These are phyloP conservation scores for Penicillium occitanis DNA, from an alignment of 2,329 filamentous ascomycete genomes.

Conservation along the genomic window DNA sequence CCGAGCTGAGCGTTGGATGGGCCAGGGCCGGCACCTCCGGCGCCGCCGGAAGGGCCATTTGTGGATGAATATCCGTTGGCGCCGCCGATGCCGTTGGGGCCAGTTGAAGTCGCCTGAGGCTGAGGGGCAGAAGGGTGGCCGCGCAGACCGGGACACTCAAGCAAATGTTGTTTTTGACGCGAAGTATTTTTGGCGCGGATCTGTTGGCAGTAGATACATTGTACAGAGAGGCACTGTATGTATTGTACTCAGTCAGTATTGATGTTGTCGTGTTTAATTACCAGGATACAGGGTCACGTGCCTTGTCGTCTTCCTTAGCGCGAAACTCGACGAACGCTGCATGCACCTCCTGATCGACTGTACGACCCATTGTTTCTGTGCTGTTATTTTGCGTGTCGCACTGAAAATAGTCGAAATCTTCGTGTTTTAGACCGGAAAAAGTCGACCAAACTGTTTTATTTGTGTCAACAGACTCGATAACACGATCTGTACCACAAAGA, in stretches of 20 bases:
- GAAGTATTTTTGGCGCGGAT: constrained; percentile 55
- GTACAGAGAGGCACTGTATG: constrained; percentile 51
- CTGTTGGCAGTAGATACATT: constrained; percentile 56
- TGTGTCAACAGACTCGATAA: background rate
- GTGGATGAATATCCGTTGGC: constrained; percentile 47
- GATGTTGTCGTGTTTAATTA: constrained; percentile 34
- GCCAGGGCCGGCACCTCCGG: constrained; percentile 34
- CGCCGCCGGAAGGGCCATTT: constrained; percentile 36
- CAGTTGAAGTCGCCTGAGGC: constrained; percentile 39
- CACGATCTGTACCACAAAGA: background rate
- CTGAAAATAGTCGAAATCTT: constrained; percentile 3
- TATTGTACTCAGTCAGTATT: constrained; percentile 31
- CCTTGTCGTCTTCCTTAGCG: constrained; percentile 55
- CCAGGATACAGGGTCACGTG: constrained; percentile 37
- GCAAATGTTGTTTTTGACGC: constrained; percentile 53
- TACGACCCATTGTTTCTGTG: constrained; percentile 47
- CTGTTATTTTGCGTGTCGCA: constrained; percentile 17
- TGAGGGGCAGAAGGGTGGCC: constrained; percentile 47
- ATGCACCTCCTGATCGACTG: constrained; percentile 54
- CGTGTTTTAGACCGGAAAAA: background rate
- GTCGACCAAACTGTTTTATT: background rate
- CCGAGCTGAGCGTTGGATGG: constrained; percentile 37
- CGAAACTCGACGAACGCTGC: constrained; percentile 55
- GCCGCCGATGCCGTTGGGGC: constrained; percentile 42
- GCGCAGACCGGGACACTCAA: constrained; percentile 51